These are phyloP conservation scores for Metarhizium anisopliae DNA, from an alignment of 2,329 filamentous ascomycete genomes.

Conservation along the genomic window DNA sequence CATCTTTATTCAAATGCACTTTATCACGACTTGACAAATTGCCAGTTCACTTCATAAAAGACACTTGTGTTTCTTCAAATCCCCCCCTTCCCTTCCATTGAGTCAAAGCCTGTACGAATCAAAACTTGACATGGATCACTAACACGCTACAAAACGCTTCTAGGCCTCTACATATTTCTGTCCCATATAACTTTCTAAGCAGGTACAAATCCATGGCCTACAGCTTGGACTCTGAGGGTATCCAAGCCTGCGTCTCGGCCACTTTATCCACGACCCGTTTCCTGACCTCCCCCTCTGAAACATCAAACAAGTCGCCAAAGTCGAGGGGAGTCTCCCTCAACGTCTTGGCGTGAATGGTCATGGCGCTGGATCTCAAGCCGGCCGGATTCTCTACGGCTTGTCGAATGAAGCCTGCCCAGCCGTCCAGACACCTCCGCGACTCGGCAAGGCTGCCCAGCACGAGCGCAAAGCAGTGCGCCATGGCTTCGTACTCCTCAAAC, in stretches of 20 bases:
- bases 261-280: constrained; percentile 24
- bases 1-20: too few species aligned
- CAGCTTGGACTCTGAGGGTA: constrained; percentile 18
- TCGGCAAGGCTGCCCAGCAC: constrained; percentile 39
- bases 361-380: constrained; percentile 30
- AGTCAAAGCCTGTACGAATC: too few species aligned
- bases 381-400: constrained; percentile 26
- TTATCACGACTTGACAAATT: too few species aligned
- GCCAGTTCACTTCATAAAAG: too few species aligned
- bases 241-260: constrained; percentile 9
- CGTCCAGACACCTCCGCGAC: constrained; percentile 41
- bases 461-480: constrained; percentile 68
- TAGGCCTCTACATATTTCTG: constrained; percentile 12
- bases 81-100: too few species aligned
- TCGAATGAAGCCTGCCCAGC: constrained; percentile 48
- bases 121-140: too few species aligned
- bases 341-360: constrained; percentile 39
- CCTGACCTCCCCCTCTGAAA: constrained; percentile 33
- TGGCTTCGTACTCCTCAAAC: constrained; percentile 67
- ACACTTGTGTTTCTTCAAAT: too few species aligned
- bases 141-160: background rate
- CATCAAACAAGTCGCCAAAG: constrained; percentile 32
- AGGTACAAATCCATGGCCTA: constrained; percentile 5
- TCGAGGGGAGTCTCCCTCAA: constrained; percentile 38
- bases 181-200: background rate